A percentile compares a stretch with the other conserved stretches of the same genome.
Conservation (phyloP, 371 early-diverging fungal genomes). For the Nosema muscidifuracis region DNA sequence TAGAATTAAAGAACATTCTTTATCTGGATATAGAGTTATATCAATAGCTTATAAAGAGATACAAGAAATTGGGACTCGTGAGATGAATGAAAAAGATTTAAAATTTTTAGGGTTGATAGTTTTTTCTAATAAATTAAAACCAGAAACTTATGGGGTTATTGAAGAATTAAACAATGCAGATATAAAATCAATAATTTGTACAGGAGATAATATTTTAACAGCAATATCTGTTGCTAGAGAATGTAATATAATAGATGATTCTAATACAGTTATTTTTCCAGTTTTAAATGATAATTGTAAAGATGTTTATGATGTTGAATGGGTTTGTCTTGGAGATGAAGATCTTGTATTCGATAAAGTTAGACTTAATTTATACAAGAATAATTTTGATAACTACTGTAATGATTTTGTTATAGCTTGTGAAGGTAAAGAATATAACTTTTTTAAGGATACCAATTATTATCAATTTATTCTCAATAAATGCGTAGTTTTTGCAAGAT, state of each 20-base stretch:
- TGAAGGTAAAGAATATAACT: slow-evolving; percentile 61
- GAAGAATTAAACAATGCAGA: slow-evolving; percentile 73
- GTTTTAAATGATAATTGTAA: slow-evolving; percentile 36
- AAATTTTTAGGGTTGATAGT: slow-evolving; percentile 84
- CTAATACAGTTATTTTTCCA: slow-evolving; percentile 57
- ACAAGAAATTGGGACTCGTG: slow-evolving; percentile 30
- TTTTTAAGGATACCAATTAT: slow-evolving; percentile 40
- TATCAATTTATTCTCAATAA: slow-evolving; percentile 45
- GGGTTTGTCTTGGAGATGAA: slow-evolving; percentile 58
- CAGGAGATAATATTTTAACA: slow-evolving; percentile 93
- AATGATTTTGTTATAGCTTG: slow-evolving; percentile 59
- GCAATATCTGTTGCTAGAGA: slow-evolving; percentile 87
- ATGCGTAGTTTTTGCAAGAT: slow-evolving; percentile 76
- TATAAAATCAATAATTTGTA: slow-evolving; percentile 90
- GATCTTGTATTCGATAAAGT: slow-evolving; percentile 59
- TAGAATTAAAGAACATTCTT: slow-evolving; percentile 41
- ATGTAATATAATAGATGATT: slow-evolving; percentile 69
- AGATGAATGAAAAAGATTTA: slow-evolving; percentile 71
- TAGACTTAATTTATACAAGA: slow-evolving; percentile 51
- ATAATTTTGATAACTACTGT: slow-evolving; percentile 46
- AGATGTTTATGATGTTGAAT: slow-evolving; percentile 47
- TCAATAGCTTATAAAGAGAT: slow-evolving; percentile 55
- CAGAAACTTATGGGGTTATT: slow-evolving; percentile 73
- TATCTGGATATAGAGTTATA: slow-evolving; percentile 60
- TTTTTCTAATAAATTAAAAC: slow-evolving; percentile 95